phyloP scores from a whole-genome alignment of 805 yeast species.

The Hanseniaspora taiwanica region DNA sequence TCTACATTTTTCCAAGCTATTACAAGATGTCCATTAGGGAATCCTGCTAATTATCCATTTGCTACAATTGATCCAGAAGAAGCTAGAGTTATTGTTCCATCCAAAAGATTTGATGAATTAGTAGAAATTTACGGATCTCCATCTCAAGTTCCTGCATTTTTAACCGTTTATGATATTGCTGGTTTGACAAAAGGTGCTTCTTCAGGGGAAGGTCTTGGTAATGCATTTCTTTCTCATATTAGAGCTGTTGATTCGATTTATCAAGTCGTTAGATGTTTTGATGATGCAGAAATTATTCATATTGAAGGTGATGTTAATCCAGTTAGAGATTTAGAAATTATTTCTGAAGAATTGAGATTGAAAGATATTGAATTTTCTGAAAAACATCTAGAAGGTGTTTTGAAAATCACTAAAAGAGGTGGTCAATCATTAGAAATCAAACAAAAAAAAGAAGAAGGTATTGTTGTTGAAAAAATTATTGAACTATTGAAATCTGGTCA shows the following conservation, averaged over 20 bases:
- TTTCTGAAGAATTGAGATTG: slow-evolving; percentile 80
- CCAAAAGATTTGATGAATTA: slow-evolving; percentile 71
- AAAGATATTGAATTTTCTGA: slow-evolving; percentile 93
- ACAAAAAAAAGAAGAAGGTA: slow-evolving; percentile 75
- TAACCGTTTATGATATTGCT: slow-evolving; percentile 93
- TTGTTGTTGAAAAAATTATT: slow-evolving; percentile 60
- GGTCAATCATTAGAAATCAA: slow-evolving; percentile 84
- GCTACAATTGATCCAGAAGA: slow-evolving; percentile 95
- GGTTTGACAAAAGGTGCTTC: slow-evolving; percentile 96
- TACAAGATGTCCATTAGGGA: slow-evolving; percentile 54
- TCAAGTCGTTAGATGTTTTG: slow-evolving; percentile 95
- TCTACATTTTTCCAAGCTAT: slow-evolving; percentile 74
- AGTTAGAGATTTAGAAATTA: slow-evolving; percentile 83
- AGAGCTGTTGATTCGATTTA: slow-evolving; percentile 96
- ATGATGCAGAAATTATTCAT: slow-evolving; percentile 95
- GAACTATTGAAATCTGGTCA: slow-evolving; percentile 69
- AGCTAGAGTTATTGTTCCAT: slow-evolving; percentile 90
- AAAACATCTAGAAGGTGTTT: slow-evolving; percentile 67
- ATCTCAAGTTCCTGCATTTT: slow-evolving; percentile 79
- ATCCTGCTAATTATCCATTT: slow-evolving; percentile 71
- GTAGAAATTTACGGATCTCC: slow-evolving; percentile 62
- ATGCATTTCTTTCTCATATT: slow-evolving; percentile 90
- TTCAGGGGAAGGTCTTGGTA: slow-evolving; percentile 95
- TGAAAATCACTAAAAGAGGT: slow-evolving; percentile 72
- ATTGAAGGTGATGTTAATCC: slow-evolving; percentile 96